Conservation (phyloP, 495 filamentous ascomycete genomes). For the Baudoinia panamericana region DNA sequence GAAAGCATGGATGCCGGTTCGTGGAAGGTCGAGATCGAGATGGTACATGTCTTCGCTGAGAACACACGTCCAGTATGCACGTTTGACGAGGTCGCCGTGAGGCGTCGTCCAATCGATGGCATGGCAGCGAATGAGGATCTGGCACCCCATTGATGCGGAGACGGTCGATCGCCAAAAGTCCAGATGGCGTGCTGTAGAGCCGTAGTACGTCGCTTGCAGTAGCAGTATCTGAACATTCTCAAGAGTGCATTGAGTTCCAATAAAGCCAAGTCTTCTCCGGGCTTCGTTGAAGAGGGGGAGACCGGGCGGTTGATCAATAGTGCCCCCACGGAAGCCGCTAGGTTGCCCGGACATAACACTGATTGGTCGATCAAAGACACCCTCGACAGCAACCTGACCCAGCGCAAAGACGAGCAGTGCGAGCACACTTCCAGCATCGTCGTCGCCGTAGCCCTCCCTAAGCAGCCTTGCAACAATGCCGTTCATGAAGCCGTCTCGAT, state of each 20-base stretch:
- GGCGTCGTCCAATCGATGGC: conserved; percentile 35
- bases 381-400: conserved; percentile 41
- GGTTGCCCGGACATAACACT: conserved; percentile 31
- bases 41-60: conserved; percentile 44
- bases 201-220: conserved; percentile 26
- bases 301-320: conserved; percentile 38
- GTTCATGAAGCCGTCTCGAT: conserved; percentile 38
- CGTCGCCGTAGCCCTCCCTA: conserved; percentile 37
- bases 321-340: conserved; percentile 42
- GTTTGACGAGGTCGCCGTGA: conserved; percentile 39
- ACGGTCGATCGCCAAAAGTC: conserved; percentile 46
- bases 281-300: conserved; percentile 48
- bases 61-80: conserved; percentile 45
- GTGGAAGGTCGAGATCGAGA: conserved; percentile 43
- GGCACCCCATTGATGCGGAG: conserved; percentile 40
- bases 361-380: conserved; percentile 34
- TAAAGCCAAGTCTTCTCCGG: conserved; percentile 43
- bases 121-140: conserved; percentile 40
- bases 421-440: conserved; percentile 36
- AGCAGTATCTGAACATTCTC: conserved; percentile 46
- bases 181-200: conserved; percentile 25
- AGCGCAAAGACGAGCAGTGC: conserved; percentile 45
- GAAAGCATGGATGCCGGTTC: conserved; percentile 38
- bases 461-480: conserved; percentile 35
- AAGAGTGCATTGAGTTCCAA: conserved; percentile 40